Conservation (phyloP, 169 alveolate genomes). For the Pseudocohnilembus persalinus region DNA sequence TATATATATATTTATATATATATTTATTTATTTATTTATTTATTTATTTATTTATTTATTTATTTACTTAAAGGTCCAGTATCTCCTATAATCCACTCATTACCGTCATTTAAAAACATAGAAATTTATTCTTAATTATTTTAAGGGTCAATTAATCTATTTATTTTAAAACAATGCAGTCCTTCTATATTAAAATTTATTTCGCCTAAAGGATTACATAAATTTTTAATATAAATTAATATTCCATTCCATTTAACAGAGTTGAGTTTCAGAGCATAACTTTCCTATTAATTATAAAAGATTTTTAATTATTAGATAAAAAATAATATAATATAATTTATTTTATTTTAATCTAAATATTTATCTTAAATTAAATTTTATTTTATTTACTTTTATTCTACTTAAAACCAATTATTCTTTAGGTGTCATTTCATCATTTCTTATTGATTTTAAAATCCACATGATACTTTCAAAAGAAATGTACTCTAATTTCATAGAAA, state of each 20-base stretch:
- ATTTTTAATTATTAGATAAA: no score
- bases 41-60: no score
- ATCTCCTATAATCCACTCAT: constrained; percentile 6
- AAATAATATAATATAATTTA: no score
- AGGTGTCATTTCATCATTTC: constrained; percentile 52
- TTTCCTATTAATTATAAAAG: no score
- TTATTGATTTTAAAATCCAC: constrained; percentile 40
- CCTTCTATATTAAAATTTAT: not conserved
- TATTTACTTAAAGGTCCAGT: constrained; percentile 15
- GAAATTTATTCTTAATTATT: not conserved
- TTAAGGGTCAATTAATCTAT: constrained; percentile 5
- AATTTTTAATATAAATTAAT: not conserved
- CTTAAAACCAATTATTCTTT: constrained; percentile 46
- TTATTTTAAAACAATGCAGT: not conserved
- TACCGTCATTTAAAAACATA: constrained; percentile 7
- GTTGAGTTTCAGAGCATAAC: constrained; percentile 40
- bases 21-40: no score
- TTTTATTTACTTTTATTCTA: constrained; percentile 20
- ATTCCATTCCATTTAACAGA: constrained; percentile 40
- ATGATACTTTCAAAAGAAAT: constrained; percentile 30
- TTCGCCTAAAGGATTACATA: constrained; percentile 12
- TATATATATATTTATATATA: no score
- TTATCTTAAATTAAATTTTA: no score
- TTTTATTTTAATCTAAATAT: no score
- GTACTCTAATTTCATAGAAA: constrained; percentile 26